phyloP scores from a whole-genome alignment of 2,329 filamentous ascomycete species.

The Pseudocercospora pini-densiflorae region DNA sequence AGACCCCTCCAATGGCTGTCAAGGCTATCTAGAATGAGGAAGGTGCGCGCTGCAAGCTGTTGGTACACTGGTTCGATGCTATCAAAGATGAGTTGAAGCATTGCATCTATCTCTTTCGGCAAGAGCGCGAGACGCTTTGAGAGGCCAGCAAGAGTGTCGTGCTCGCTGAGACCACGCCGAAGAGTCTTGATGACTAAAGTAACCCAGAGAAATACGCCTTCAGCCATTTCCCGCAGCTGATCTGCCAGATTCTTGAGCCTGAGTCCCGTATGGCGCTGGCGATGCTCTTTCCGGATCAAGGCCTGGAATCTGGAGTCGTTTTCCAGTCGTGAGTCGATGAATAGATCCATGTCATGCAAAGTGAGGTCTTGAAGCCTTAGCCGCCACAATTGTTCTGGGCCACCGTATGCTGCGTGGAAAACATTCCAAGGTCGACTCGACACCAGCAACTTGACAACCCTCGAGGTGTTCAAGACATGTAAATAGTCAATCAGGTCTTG shows the following conservation, averaged over 20 bases:
- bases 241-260: not conserved
- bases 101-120: not conserved
- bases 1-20: not conserved
- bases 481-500: not conserved
- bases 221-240: not conserved
- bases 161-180: not conserved
- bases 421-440: not conserved
- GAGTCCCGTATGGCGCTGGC: not conserved
- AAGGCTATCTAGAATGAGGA: not conserved
- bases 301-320: not conserved
- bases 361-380: not conserved
- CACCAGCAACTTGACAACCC: not conserved
- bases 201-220: slow-evolving; percentile 2
- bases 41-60: not conserved
- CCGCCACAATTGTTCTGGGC: not conserved
- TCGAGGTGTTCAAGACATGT: not conserved
- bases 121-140: not conserved
- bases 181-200: not conserved
- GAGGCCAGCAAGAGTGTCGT: not conserved
- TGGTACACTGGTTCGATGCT: not conserved
- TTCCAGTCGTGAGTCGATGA: not conserved
- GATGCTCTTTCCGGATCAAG: not conserved
- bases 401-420: not conserved
- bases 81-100: not conserved
- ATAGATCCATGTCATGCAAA: not conserved